These are phyloP conservation scores for Termitomyces sp. DNA, from an alignment of 768 basidiomycete genomes.

Conservation along the genomic window DNA sequence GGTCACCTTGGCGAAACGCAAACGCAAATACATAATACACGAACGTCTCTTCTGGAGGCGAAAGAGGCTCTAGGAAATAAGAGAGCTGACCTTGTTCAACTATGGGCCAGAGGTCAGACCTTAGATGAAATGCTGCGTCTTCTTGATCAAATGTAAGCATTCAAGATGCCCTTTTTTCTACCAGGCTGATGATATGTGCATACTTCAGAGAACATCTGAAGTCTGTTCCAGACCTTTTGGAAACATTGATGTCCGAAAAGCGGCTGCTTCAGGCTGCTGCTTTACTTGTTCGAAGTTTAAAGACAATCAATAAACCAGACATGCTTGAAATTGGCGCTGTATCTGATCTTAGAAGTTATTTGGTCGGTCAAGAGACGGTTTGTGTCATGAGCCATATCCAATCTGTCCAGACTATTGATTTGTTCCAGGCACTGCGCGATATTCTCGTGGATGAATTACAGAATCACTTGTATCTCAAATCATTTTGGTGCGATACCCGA, in stretches of 20 bases:
- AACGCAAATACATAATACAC: constrained; percentile 67
- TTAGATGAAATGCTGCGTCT: constrained; percentile 93
- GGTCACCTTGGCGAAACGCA: constrained; percentile 72
- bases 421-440: constrained; percentile 75
- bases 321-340: constrained; percentile 96
- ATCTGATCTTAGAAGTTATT: constrained; percentile 81
- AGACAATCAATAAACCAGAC: constrained; percentile 87
- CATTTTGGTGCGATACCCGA: constrained; percentile 91
- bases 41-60: constrained; percentile 68
- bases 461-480: constrained; percentile 95
- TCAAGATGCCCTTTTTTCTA: neutral
- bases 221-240: constrained; percentile 86
- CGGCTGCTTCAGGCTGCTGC: constrained; percentile 85
- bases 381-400: constrained; percentile 12
- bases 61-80: constrained; percentile 79
- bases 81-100: constrained; percentile 83
- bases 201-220: constrained; percentile 79
- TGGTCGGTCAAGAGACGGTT: constrained; percentile 83
- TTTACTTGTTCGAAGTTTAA: constrained; percentile 82
- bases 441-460: constrained; percentile 95
- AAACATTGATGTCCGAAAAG: constrained; percentile 95
- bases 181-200: neutral
- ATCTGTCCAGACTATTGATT: neutral
- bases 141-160: constrained; percentile 87
- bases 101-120: constrained; percentile 88